Base-by-base conservation (phyloP, 495 filamentous ascomycete species). In the Penicillium tannophilum region DNA sequence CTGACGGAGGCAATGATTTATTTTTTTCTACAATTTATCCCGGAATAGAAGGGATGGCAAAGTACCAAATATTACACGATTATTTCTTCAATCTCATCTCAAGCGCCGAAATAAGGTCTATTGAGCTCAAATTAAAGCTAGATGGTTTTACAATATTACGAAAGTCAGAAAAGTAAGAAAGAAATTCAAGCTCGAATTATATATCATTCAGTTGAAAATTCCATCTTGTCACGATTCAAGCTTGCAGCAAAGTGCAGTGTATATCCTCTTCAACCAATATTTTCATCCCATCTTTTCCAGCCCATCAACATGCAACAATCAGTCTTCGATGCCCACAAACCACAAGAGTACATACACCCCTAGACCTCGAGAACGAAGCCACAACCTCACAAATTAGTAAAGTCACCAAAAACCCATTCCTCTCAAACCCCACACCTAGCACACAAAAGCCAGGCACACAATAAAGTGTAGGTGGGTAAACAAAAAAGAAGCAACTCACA, bases 401-500 rank as follows among this genome's bases (percentile, higher is more conserved):
- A 68, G 72, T 70, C 59, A 54, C 59, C 58, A 62, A 55, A 70
- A 68, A 69, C 53, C 65, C 57, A 62, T 60, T 47, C 72, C 68
- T 74, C 59, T 54, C 73, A 75, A 68, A 39, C 16, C 17, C 39
- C 58, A 43, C 56, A 50, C 59, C 53, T 51, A 55, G 55, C 60
- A 50, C 52, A 52, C 58, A 54, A 36, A 26, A 33, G 52, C 45
- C 64, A 56, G 47, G 51, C 31, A 26, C 53, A 48, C 50, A 44
- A 53, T 28, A 58, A 52, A 36, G 60, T 26, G 28, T 28, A 28
- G 33, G 41, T 52, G 48, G 33, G 36, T 39, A 33, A 60, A 48
- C 7, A 50, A 60, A 46, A 20, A 58, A 52, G n/a, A 35, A 63
- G 51, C 61, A 55, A 86, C 89, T 81, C 67, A 92, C 90, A 83